Evolutionary conservation across 2,329 filamentous ascomycete genomes (phyloP).

Genomic region (Bipolaris oryzae): DNA sequence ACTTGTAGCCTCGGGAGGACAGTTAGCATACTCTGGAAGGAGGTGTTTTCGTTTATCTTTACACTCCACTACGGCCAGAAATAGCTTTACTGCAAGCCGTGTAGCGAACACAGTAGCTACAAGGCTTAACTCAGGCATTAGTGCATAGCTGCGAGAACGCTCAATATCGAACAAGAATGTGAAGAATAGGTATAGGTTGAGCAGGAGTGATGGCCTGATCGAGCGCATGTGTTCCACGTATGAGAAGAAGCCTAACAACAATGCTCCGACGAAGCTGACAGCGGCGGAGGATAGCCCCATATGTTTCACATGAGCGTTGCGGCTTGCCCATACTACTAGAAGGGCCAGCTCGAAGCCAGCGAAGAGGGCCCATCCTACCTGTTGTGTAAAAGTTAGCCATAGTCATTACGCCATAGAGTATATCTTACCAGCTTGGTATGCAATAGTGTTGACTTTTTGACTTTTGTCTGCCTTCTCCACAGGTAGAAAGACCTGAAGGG

Average conservation of each 20-base stretch:
- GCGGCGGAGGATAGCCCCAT: conserved; percentile 36
- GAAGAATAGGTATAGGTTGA: conserved; percentile 55
- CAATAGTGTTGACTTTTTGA: conserved; percentile 28
- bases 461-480: conserved; percentile 32
- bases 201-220: conserved; percentile 54
- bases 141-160: conserved; percentile 51
- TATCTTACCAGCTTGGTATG: conserved; percentile 38
- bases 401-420: neutral
- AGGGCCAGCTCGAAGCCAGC: conserved; percentile 38
- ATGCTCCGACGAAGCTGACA: conserved; percentile 34
- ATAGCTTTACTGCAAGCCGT: conserved; percentile 51
- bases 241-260: conserved; percentile 50
- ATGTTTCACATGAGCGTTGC: conserved; percentile 15
- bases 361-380: conserved; percentile 35
- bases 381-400: neutral
- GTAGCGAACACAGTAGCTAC: conserved; percentile 54
- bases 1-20: conserved; percentile 59
- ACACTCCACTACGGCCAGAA: conserved; percentile 55
- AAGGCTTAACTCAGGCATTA: conserved; percentile 37
- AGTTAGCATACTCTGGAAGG: conserved; percentile 45
- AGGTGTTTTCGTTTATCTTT: conserved; percentile 53
- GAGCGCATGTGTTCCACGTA: conserved; percentile 56
- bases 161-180: conserved; percentile 56
- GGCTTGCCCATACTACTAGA: conserved; percentile 36
- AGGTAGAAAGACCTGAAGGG: conserved; percentile 40